Evolutionary conservation across 345 rosid species (phyloP).

Genomic region (Sapria himalayana): DNA sequence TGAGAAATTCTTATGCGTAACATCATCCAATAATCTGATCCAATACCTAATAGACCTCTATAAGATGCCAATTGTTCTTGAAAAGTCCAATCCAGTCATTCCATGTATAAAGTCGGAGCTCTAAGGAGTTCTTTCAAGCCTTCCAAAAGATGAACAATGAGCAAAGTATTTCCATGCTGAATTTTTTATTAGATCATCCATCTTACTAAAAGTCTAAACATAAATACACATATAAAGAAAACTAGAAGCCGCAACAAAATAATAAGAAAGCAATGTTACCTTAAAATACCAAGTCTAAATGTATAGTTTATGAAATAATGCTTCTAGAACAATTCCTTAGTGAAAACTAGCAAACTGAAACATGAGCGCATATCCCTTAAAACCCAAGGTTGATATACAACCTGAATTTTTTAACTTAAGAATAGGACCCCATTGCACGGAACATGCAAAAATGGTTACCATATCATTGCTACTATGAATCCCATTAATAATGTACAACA

Average conservation of each 20-base stretch:
- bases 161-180: conserved; percentile 32
- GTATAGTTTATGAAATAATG: conserved; percentile 20
- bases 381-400: conserved; percentile 8
- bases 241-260: neutral
- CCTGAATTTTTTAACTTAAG: conserved; percentile 36
- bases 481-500: conserved; percentile 37
- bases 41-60: conserved; percentile 14
- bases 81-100: conserved; percentile 17
- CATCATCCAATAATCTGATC: conserved; percentile 15
- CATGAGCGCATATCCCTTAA: too few relatives aligned
- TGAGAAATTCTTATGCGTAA: conserved; percentile 10
- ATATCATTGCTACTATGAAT: conserved; percentile 17
- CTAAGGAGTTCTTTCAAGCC: conserved; percentile 22
- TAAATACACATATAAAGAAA: too few relatives aligned
- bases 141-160: conserved; percentile 36
- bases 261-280: conserved; percentile 18
- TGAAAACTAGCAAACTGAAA: conserved; percentile 48
- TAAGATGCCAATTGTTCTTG: conserved; percentile 23
- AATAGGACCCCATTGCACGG: conserved; percentile 49
- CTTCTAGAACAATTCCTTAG: conserved; percentile 34
- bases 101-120: conserved; percentile 16
- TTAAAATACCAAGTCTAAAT: conserved; percentile 36
- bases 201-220: conserved; percentile 32
- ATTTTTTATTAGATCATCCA: conserved; percentile 41
- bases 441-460: conserved; percentile 17